Base-by-base conservation (phyloP, 305 asterid species). In the Rubia tinctorum region DNA sequence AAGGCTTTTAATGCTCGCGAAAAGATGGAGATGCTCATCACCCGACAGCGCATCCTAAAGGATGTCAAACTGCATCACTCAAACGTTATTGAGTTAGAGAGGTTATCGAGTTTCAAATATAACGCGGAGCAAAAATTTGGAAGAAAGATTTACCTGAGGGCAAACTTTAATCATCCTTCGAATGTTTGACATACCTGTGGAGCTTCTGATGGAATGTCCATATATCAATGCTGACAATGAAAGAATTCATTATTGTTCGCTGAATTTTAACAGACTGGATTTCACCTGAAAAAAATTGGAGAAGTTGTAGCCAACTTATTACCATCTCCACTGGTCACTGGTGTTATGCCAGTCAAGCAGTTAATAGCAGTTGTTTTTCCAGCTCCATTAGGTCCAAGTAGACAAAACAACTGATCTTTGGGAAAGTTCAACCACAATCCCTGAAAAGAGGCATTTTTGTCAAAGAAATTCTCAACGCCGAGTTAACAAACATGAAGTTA, bases 321-420 rank as follows among this genome's bases (percentile, higher is more conserved):
- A 91, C 98, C 98, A 86, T 93, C 98, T 84, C 98, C 98, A 66
- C 78, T 82, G 43, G 90, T 91, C 73, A 88, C 96, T 11, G 97
- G 96, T 42, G 93, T 89, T 80, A 90, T 86, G 79, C 98, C 98
- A 59, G 96, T 93, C 88, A 93, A 84, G 79, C 98, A 93, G 78
- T 84, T 90, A 47, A 93, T 91, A 17, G 89, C 81, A 67, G 97
- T 93, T 69, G 98, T 90, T 86, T 91, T 93, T 45, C 98, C 98
- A 71, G 98, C 96, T 74, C 97, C 98, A 81, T 93, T 93, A 39
- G 96, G 97, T 79, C 98, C 98, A 74, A 93, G 93, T 78, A 93
- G 93, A 83, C 98, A 93, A 82, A 93, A 90, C 23, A 93, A 79
- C 84, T 91, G 96, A 86, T 93, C 95, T 84, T 86, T 91, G 70